Percentiles rank a stretch among this genome's conserved stretches.
Conservation (phyloP, 805 yeast species). For the Wickerhamiella siamensis region DNA sequence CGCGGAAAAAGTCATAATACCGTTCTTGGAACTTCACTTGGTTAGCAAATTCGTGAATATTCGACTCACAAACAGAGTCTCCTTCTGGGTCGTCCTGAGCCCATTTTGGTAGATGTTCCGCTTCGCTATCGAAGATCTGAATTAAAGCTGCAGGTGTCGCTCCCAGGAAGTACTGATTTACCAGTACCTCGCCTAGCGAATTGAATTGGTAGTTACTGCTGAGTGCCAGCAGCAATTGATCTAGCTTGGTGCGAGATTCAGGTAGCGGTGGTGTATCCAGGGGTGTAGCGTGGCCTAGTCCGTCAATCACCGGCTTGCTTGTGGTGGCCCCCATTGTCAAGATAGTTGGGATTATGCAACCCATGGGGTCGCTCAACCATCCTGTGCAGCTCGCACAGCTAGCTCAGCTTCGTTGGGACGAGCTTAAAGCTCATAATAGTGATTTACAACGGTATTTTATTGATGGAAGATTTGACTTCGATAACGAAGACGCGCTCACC, state of each 20-base stretch:
- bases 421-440: background rate
- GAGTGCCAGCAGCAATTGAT: conserved; percentile 23
- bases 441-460: background rate
- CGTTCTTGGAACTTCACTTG: conserved; percentile 23
- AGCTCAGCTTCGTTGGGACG: background rate
- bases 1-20: conserved; percentile 28
- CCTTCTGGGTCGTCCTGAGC: conserved; percentile 28
- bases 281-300: conserved; percentile 11
- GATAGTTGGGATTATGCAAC: too few species aligned
- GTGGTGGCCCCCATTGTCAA: conserved; percentile 1
- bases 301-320: conserved; percentile 9
- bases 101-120: conserved; percentile 21
- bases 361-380: too few species aligned
- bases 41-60: conserved; percentile 23
- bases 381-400: background rate
- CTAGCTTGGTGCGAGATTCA: conserved; percentile 16
- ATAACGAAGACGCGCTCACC: background rate
- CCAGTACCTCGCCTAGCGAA: conserved; percentile 14
- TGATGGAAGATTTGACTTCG: background rate
- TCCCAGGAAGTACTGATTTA: conserved; percentile 27
- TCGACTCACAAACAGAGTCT: conserved; percentile 23
- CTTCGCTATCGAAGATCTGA: conserved; percentile 20
- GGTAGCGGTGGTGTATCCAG: conserved; percentile 7
- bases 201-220: conserved; percentile 22
- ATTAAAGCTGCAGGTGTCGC: conserved; percentile 22